Conservation (phyloP, 768 basidiomycete genomes). For the Russula sp. region DNA sequence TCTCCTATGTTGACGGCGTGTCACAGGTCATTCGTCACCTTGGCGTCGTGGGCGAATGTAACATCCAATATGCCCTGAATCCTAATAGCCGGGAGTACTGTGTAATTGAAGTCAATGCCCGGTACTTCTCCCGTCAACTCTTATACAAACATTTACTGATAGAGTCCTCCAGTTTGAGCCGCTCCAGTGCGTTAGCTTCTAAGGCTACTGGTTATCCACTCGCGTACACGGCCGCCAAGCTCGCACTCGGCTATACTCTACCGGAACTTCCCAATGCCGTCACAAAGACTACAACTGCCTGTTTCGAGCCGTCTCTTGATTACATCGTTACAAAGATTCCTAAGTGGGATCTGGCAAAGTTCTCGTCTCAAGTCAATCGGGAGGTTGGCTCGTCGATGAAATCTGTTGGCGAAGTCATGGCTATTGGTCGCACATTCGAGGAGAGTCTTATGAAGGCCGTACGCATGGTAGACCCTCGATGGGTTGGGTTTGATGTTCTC, state of each 20-base stretch:
- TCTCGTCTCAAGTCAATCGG: slow-evolving; percentile 87
- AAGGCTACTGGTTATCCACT: slow-evolving; percentile 99
- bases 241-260: slow-evolving; percentile 94
- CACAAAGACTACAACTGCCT: slow-evolving; percentile 98
- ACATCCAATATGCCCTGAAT: slow-evolving; percentile 97
- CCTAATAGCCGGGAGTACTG: slow-evolving; percentile 90
- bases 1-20: background rate
- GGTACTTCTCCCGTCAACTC: slow-evolving; percentile 36
- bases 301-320: slow-evolving; percentile 97
- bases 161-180: slow-evolving; percentile 40
- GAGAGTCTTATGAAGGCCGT: slow-evolving; percentile 98
- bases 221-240: slow-evolving; percentile 98
- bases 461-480: slow-evolving; percentile 93
- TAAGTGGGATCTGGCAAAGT: slow-evolving; percentile 99
- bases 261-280: slow-evolving; percentile 98
- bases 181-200: slow-evolving; percentile 92
- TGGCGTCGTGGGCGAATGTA: slow-evolving; percentile 90
- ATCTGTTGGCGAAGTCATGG: slow-evolving; percentile 99
- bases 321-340: slow-evolving; percentile 99
- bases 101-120: slow-evolving; percentile 97
- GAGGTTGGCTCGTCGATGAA: slow-evolving; percentile 98
- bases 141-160: background rate
- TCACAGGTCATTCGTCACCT: slow-evolving; percentile 58
- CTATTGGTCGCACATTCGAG: slow-evolving; percentile 97
- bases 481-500: slow-evolving; percentile 96